Percentiles rank a stretch among this genome's conserved stretches.
phyloP scores from a whole-genome alignment of 2,329 filamentous ascomycete genomes.

The Aciculosporium take region DNA sequence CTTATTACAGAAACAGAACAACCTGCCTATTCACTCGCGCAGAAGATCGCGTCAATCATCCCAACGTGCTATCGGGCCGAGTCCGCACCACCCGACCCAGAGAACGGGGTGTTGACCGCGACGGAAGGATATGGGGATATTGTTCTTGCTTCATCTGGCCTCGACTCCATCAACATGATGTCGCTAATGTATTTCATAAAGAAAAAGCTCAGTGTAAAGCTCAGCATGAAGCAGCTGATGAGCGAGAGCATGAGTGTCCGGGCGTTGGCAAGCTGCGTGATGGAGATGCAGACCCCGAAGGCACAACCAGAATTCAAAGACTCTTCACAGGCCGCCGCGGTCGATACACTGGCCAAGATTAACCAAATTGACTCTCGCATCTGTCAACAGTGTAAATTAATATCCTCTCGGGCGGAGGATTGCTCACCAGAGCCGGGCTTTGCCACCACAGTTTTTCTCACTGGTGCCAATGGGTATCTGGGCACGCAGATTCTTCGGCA shows the following conservation, averaged over 20 bases:
- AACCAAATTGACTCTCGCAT: no score
- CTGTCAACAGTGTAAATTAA: no score
- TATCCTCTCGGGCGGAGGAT: no score
- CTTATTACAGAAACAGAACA: neutral
- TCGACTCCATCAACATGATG: neutral
- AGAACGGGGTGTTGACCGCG: no score
- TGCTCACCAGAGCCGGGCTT: no score
- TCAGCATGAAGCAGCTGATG: neutral
- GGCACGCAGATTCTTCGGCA: conserved; percentile 7
- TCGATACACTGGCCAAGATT: no score
- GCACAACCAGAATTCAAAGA: no score
- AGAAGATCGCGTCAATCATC: neutral
- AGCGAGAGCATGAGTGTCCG: neutral
- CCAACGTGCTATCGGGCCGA: neutral
- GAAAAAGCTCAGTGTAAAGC: neutral
- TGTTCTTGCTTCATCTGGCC: no score
- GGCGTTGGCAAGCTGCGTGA: neutral
- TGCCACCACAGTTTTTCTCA: conserved; percentile 6
- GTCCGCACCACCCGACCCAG: neutral
- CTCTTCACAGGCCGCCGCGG: no score
- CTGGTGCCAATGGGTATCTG: conserved; percentile 6
- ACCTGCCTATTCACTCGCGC: neutral
- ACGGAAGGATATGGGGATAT: no score
- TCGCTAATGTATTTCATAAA: neutral
- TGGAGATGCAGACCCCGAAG: conserved; percentile 4